Base-by-base conservation (phyloP, 2,329 filamentous ascomycete species). In the Xylariomycetidae sp. region DNA sequence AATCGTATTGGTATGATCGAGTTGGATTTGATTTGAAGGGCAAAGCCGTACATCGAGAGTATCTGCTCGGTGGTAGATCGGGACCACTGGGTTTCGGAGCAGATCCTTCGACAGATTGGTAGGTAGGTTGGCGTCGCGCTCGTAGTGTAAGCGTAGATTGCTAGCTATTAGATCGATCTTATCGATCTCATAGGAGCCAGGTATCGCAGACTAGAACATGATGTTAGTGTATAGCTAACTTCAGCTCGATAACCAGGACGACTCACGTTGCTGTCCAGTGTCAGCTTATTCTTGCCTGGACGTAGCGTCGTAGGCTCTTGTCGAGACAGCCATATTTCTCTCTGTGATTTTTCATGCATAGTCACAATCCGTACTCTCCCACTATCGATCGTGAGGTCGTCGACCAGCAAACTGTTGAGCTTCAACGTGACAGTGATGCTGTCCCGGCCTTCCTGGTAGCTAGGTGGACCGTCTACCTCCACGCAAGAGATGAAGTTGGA, bases 1-100 rank as follows among this genome's bases (percentile, higher is more conserved):
- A 1, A 96, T 66, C 1, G 76, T 79, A 37, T 85, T 85, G 48
- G 81, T 79, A 45, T 80, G 80, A 53, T 93, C 85, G 5, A 98
- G 74, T 41, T 90, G 79, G 16, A 93, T 81, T 27, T 79, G 67
- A 40, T 74, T 82, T 1, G 84, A 78, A 1, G 84, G 69, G 25
- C 65, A 68, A 6, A 93, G 63, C 30, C 71, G 72, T 3, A 84
- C 74, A 39, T 86, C 75, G 4, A 95, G 74, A 0, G 83, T 74
- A 28, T 78, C 68, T 1, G 72, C 59, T 12, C 78, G 74, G 19
- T 88, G 84, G 53, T 85, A 94, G 18, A 90, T 70, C n/a, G 78
- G 70, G 1, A 93, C 68, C 6, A 75, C 73, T 0, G 81, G 69
- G 12, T 72, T 67, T 25, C 63, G 72, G 35, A 85, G 65, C 20